Base-by-base conservation (phyloP, 495 filamentous ascomycete species). In the Lasiosphaeria hispida region DNA sequence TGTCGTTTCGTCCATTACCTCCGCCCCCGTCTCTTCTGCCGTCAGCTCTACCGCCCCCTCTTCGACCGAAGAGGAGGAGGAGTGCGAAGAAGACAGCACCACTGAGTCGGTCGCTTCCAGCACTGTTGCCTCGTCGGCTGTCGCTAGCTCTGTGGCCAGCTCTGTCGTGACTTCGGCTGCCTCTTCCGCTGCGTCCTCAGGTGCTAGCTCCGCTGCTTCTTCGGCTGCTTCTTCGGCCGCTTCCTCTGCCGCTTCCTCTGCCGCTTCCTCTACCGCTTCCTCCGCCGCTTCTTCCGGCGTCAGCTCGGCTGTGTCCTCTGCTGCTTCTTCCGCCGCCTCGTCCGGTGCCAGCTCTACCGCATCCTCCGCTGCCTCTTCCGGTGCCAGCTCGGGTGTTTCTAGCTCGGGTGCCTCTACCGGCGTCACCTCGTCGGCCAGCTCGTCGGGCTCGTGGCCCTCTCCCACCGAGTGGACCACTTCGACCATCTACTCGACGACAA, bases 401-500 rank as follows among this genome's bases (percentile, higher is more conserved):
- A 47, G 62, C 18, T 69, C 68, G 7, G 53, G 62, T 19, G 59
- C 62, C 42, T 56, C 66, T 45, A 59, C 62, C 41, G 37, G 37
- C 50, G 33, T 30, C 18, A 18, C 36, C 10, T 10, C 45, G 17
- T 34, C 15, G 48, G 40, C 54, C n/a, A 42, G 50, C 53, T 49
- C 44, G 47, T 38, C 13, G 48, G 57, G 37, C 59, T 36, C 35
- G n/a, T n/a, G n/a, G n/a, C n/a, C n/a, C n/a, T n/a, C n/a, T n/a
- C 37, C 62, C 19, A 37, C 49, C 9, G 55, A 70, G 38, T 75
- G 72, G 34, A 85, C 82, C 50, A 83, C 79, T 23, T 86, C 83
- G 8, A 86, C 85, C 41, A 72, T 86, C 14, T 85, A 78, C 67
- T 70, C 76, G 13, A 88, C 85, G 9, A 79, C 74, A 51, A 72